These are phyloP conservation scores for Jimgerdemannia lactiflua DNA, from an alignment of 192 early-diverging fungal species.

Conservation along the genomic window DNA sequence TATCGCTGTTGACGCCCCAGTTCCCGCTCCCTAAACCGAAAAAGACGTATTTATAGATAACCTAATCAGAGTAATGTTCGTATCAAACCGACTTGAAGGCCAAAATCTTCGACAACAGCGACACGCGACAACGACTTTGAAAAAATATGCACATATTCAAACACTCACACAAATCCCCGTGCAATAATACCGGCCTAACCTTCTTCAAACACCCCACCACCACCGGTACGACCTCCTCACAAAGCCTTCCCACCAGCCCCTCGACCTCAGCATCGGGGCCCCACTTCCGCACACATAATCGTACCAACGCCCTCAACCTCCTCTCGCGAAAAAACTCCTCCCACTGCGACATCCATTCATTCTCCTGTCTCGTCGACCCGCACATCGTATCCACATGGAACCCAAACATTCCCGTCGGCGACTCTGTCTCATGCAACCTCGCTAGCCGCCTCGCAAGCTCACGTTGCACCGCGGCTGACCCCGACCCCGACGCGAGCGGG, in stretches of 20 bases:
- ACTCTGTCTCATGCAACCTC: conserved; percentile 12
- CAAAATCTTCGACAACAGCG: neutral
- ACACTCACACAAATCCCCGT: conserved; percentile 22
- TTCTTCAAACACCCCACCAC: conserved; percentile 7
- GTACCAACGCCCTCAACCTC: conserved; percentile 11
- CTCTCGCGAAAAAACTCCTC: conserved; percentile 15
- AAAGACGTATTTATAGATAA: neutral
- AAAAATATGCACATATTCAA: neutral
- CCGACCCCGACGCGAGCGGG: neutral
- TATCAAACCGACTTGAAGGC: neutral
- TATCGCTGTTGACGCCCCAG: conserved; percentile 17
- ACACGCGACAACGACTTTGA: too few relatives aligned
- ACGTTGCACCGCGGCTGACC: neutral
- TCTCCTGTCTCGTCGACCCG: conserved; percentile 25
- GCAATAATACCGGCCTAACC: conserved; percentile 20
- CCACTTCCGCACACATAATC: conserved; percentile 9
- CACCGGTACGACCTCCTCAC: conserved; percentile 15
- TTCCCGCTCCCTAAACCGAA: conserved; percentile 20
- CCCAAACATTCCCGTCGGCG: conserved; percentile 20
- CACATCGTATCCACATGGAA: conserved; percentile 20
- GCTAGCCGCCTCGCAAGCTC: conserved; percentile 11
- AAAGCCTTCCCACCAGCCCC: conserved; percentile 3
- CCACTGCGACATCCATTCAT: conserved; percentile 23
- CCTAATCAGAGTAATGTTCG: neutral
- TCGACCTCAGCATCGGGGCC: conserved; percentile 5